phyloP scores from a whole-genome alignment of 2,329 filamentous ascomycete species.

The Pseudocercospora macadamiae region DNA sequence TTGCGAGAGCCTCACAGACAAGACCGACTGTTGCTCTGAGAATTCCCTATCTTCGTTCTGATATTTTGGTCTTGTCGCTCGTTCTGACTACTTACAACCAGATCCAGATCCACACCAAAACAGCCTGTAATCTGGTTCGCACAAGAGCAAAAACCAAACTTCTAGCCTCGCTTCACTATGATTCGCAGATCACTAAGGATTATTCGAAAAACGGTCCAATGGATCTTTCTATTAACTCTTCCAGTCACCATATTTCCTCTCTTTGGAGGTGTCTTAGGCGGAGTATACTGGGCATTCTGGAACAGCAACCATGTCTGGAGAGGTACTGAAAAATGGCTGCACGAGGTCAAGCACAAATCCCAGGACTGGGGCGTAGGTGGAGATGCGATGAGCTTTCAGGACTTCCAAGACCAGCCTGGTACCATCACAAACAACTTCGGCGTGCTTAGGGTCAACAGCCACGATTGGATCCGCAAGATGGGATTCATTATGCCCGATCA shows the following conservation, averaged over 20 bases:
- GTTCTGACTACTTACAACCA: not conserved
- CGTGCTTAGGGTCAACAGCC: slow-evolving; percentile 23
- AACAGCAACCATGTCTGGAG: slow-evolving; percentile 8
- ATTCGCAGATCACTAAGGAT: not conserved
- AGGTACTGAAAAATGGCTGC: slow-evolving; percentile 17
- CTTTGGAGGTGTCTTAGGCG: slow-evolving; percentile 10
- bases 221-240: slow-evolving; percentile 22
- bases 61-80: not conserved
- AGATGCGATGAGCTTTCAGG: slow-evolving; percentile 17
- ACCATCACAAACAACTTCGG: slow-evolving; percentile 20
- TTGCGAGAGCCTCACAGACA: not conserved
- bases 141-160: too few relatives aligned
- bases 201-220: slow-evolving; percentile 18
- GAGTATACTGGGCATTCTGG: slow-evolving; percentile 18
- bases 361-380: slow-evolving; percentile 23
- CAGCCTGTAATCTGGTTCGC: too few relatives aligned
- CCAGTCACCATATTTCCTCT: slow-evolving; percentile 21
- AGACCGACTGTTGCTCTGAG: too few relatives aligned
- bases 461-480: slow-evolving; percentile 21
- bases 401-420: slow-evolving; percentile 22
- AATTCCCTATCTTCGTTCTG: not conserved
- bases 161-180: not conserved
- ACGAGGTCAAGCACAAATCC: slow-evolving; percentile 19
- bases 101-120: too few relatives aligned
- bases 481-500: slow-evolving; percentile 22